phyloP scores from a whole-genome alignment of 2,329 filamentous ascomycete species.

The Aureobasidium zeae region DNA sequence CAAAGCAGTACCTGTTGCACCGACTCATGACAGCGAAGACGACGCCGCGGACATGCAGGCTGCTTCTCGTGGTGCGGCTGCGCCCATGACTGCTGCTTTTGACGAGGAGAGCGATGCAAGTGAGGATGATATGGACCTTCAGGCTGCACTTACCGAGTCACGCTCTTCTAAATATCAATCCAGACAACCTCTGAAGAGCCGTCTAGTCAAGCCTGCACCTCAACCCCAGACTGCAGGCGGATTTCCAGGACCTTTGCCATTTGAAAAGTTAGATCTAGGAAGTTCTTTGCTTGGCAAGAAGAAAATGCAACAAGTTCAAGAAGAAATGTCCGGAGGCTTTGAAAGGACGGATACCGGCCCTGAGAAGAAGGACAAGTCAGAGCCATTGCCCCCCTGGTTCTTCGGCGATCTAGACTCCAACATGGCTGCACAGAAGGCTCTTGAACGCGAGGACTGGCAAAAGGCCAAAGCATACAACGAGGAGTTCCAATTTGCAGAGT shows the following conservation, averaged over 20 bases:
- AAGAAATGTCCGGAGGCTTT: slow-evolving; percentile 56
- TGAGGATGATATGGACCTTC: slow-evolving; percentile 69
- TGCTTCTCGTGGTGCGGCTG: slow-evolving; percentile 8
- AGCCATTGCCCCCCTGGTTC: slow-evolving; percentile 71
- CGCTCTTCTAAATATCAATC: slow-evolving; percentile 36
- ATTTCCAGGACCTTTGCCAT: slow-evolving; percentile 77
- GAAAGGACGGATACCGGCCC: slow-evolving; percentile 40
- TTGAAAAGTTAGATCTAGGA: slow-evolving; percentile 68
- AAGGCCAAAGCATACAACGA: slow-evolving; percentile 48
- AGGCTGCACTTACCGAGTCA: slow-evolving; percentile 64
- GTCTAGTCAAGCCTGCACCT: slow-evolving; percentile 17
- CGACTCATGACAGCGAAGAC: neutral
- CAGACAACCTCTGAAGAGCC: slow-evolving; percentile 18
- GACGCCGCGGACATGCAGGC: neutral
- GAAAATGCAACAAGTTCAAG: slow-evolving; percentile 44
- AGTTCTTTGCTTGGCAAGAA: slow-evolving; percentile 47
- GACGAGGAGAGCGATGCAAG: slow-evolving; percentile 46
- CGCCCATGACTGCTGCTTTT: slow-evolving; percentile 15
- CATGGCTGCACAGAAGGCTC: slow-evolving; percentile 39
- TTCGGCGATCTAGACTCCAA: slow-evolving; percentile 49
- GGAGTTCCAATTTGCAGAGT: slow-evolving; percentile 47
- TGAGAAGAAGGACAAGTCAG: slow-evolving; percentile 38
- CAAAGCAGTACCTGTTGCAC: slow-evolving; percentile 40
- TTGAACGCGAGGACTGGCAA: slow-evolving; percentile 42
- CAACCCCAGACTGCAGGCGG: slow-evolving; percentile 26